Percentiles rank a stretch among this genome's conserved stretches.
phyloP scores from a whole-genome alignment of 169 alveolate genomes.

The Cardiosporidium cionae region DNA sequence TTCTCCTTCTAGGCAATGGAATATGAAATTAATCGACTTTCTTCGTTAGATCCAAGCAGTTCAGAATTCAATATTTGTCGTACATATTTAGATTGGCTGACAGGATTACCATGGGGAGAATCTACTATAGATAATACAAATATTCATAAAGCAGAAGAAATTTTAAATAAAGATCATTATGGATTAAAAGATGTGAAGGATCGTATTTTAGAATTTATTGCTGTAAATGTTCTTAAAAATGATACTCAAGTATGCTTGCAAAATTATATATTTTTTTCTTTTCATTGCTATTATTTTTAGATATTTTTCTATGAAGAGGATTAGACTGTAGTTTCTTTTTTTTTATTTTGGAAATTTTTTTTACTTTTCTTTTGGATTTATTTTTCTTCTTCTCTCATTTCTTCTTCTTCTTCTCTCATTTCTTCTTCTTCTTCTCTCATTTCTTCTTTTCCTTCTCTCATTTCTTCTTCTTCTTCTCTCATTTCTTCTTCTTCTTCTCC shows the following conservation, averaged over 20 bases:
- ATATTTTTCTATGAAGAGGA: not conserved
- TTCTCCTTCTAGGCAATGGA: constrained; percentile 46
- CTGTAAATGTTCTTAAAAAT: constrained; percentile 66
- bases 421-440: not conserved
- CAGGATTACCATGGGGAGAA: constrained; percentile 60
- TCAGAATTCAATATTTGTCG: constrained; percentile 55
- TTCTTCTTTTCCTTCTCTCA: not conserved
- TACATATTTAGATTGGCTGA: constrained; percentile 56
- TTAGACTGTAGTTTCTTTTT: not conserved
- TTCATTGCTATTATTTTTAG: no score
- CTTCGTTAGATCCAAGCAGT: constrained; percentile 51
- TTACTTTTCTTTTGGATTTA: not conserved
- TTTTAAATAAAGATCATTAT: constrained; percentile 76
- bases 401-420: not conserved
- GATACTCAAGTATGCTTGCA: constrained; percentile 1
- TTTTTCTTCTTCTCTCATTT: constrained; percentile 17
- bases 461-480: not conserved
- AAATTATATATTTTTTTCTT: not conserved
- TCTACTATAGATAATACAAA: constrained; percentile 32
- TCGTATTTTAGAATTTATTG: constrained; percentile 84
- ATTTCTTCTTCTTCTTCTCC: not conserved
- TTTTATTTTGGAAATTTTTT: not conserved
- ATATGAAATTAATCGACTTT: constrained; percentile 50
- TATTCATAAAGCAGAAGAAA: constrained; percentile 20
- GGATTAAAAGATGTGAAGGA: constrained; percentile 85